phyloP scores from a whole-genome alignment of 1,284 basidiomycete genomes.

The Apiotrichum sp. region DNA sequence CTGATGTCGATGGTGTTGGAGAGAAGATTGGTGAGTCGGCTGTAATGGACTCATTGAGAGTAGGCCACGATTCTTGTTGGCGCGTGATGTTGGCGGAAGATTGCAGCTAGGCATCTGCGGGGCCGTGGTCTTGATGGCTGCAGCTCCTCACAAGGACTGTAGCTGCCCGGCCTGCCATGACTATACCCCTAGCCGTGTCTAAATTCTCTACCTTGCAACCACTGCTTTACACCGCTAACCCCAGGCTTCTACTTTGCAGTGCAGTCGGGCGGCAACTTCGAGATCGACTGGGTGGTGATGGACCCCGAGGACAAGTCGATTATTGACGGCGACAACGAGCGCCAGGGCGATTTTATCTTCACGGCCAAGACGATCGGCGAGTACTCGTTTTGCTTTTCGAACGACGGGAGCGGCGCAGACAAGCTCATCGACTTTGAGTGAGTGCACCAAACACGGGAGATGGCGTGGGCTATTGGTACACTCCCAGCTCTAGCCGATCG shows the following conservation, averaged over 20 bases:
- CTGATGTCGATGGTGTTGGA: conserved; percentile 69
- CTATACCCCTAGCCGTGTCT: too few relatives aligned
- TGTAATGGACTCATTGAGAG: background rate
- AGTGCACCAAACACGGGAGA: conserved; percentile 14
- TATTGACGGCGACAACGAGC: conserved; percentile 77
- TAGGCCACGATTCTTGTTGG: too few relatives aligned
- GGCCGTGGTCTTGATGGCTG: too few relatives aligned
- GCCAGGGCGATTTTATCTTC: conserved; percentile 94
- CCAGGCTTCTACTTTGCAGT: conserved; percentile 59
- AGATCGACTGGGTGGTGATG: conserved; percentile 89
- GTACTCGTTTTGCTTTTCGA: conserved; percentile 98
- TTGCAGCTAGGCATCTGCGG: too few relatives aligned
- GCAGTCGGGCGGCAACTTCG: conserved; percentile 94
- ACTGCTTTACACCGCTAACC: too few relatives aligned
- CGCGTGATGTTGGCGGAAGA: too few relatives aligned
- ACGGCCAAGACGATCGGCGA: conserved; percentile 88
- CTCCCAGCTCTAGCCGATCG: too few relatives aligned
- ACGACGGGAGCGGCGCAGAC: conserved; percentile 83
- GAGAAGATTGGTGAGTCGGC: conserved; percentile 44
- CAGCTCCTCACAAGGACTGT: too few relatives aligned
- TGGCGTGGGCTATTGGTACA: background rate
- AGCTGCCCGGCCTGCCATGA: too few relatives aligned
- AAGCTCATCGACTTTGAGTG: conserved; percentile 89
- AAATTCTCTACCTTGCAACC: too few relatives aligned
- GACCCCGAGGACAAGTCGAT: conserved; percentile 82